Evolutionary conservation across 495 filamentous ascomycete genomes (phyloP), one percentile per base, ranked within the genome.

Genomic region (Trichocladium antarcticum): DNA sequence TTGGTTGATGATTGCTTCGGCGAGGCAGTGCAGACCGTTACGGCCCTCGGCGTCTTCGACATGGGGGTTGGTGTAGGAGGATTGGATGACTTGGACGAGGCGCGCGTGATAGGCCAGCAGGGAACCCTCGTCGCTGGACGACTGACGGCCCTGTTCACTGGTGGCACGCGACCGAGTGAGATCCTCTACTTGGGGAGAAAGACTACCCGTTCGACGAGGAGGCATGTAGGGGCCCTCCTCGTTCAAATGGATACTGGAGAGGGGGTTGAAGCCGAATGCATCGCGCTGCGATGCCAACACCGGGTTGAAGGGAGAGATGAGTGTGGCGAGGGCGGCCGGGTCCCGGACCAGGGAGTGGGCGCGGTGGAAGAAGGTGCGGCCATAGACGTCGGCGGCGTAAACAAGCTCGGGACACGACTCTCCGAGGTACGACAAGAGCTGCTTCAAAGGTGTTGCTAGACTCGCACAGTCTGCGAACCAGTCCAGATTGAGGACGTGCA

Each of bases 1-100:
- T 41, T 58, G 51, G 45, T 56, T 51, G 39, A 68, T 47, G 32
- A 60, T 59, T 21, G 67, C 72, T 51, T 73, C 70, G 20, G 73
- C 73, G 24, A 75, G 64, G 45, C 69, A 71, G 45, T 75, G 71
- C 14, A 75, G 57, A 19, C 68, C 73, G 55, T 75, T 74, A 5
- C 70, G 67, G 15, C 73, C 70, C 5, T 58, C 62, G 0, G 57
- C 9, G 51, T 74, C 71, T 49, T 73, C 68, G 8, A 61, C 31
- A 1, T 24, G 47, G 1, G 68, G 58, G 29, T 62, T 52, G 8
- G 45, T 58, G 16, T 56, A 56, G 1, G 69, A 59, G 3, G 55
- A 54, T 7, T 62, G 56, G 22, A 62, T 66, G 22, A 65, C 61
- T 24, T 55, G 58, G 14, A 75, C 37, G 28, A 74, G 64, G 17